These are phyloP conservation scores for Apiospora koreana DNA, from an alignment of 2,329 filamentous ascomycete genomes.

Conservation along the genomic window DNA sequence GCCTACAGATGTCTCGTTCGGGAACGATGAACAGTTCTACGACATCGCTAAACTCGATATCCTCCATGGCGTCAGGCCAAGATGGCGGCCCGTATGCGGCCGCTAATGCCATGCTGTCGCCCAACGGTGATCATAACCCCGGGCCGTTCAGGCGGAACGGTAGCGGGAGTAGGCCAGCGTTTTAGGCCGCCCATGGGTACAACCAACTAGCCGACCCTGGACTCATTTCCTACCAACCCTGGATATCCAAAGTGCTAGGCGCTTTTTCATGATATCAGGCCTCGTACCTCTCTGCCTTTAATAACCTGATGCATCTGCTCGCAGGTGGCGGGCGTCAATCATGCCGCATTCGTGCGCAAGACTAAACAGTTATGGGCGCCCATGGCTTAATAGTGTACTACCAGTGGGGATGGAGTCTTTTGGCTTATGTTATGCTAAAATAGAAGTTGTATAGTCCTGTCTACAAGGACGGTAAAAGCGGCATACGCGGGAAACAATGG, in stretches of 20 bases:
- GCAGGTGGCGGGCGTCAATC: neutral
- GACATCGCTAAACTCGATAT: constrained; percentile 34
- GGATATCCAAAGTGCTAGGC: neutral
- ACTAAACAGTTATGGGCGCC: neutral
- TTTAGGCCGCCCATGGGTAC: constrained; percentile 25
- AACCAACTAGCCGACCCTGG: neutral
- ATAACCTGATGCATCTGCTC: neutral
- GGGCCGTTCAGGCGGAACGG: constrained; percentile 25
- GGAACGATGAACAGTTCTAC: constrained; percentile 42
- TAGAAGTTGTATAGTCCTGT: constrained; percentile 3
- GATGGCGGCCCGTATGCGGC: constrained; percentile 22
- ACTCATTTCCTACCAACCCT: neutral
- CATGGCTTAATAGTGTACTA: neutral
- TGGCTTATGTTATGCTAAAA: neutral
- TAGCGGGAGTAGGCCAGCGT: constrained; percentile 32
- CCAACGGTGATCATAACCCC: constrained; percentile 23
- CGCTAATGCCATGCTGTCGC: constrained; percentile 28
- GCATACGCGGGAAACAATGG: neutral
- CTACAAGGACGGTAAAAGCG: neutral
- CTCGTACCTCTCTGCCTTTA: neutral
- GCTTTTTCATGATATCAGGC: neutral
- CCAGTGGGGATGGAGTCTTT: neutral
- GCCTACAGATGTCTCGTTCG: constrained; percentile 57
- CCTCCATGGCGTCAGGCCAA: constrained; percentile 29
- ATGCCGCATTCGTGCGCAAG: neutral